These are phyloP conservation scores for Chaetothyriales sp. DNA, from an alignment of 2,329 filamentous ascomycete genomes.

Conservation along the genomic window DNA sequence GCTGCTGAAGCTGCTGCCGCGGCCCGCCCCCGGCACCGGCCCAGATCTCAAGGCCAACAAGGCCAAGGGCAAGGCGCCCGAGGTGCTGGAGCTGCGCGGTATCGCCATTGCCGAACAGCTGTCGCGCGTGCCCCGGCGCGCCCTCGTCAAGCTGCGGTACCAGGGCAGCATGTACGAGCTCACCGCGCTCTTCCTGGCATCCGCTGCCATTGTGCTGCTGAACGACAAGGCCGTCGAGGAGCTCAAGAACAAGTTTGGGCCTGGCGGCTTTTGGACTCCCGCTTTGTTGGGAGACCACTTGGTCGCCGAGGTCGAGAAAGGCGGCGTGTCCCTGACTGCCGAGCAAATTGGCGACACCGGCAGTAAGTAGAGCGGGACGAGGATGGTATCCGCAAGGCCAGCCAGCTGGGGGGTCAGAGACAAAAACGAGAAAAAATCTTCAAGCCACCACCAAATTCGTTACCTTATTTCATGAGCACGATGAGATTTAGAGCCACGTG, in stretches of 20 bases:
- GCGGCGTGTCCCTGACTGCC: conserved; percentile 16
- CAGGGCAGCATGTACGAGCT: conserved; percentile 27
- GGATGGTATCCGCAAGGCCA: neutral
- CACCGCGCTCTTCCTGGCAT: conserved; percentile 29
- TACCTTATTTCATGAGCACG: neutral
- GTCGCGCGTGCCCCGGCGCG: conserved; percentile 22
- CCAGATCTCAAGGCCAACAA: conserved; percentile 29
- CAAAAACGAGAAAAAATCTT: no score
- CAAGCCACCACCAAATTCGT: neutral
- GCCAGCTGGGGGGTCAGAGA: no score
- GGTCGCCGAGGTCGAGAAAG: conserved; percentile 29
- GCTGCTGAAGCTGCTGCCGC: conserved; percentile 31
- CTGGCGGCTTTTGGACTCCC: conserved; percentile 34
- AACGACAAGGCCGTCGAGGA: conserved; percentile 23
- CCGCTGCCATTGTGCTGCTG: conserved; percentile 32
- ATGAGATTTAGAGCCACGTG: neutral
- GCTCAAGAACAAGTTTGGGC: conserved; percentile 26
- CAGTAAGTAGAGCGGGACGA: conserved; percentile 11
- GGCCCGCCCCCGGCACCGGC: conserved; percentile 36
- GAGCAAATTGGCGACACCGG: conserved; percentile 16
- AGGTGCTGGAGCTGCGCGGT: conserved; percentile 30
- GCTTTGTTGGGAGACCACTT: conserved; percentile 34
- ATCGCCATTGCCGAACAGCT: conserved; percentile 30
- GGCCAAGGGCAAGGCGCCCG: conserved; percentile 13
- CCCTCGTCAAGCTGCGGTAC: conserved; percentile 28